Conservation (phyloP, 2,329 filamentous ascomycete species). For the Ascochyta pisi region DNA sequence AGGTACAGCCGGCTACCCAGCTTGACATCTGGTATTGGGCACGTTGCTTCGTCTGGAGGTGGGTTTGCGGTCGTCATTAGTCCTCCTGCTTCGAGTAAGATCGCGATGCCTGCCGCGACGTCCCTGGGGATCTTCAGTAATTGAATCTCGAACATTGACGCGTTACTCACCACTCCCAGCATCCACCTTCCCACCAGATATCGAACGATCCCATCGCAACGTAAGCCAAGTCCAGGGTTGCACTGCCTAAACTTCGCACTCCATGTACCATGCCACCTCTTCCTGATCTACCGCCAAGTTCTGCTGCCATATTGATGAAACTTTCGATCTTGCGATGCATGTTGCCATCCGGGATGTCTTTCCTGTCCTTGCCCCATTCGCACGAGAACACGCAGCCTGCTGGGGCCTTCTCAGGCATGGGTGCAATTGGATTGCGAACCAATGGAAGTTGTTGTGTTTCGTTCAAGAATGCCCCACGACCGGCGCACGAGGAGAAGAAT, state of each 20-base stretch:
- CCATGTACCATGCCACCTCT: conserved; percentile 83
- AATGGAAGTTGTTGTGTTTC: conserved; percentile 69
- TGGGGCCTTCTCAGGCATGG: conserved; percentile 69
- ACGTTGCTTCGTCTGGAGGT: conserved; percentile 63
- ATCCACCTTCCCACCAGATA: conserved; percentile 84
- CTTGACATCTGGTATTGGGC: conserved; percentile 64
- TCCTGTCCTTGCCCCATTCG: conserved; percentile 81
- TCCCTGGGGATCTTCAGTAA: conserved; percentile 59
- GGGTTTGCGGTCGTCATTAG: conserved; percentile 77
- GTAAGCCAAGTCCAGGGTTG: conserved; percentile 77
- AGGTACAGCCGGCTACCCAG: conserved; percentile 75
- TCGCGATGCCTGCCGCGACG: conserved; percentile 76
- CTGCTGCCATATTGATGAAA: conserved; percentile 76
- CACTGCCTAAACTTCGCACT: conserved; percentile 73
- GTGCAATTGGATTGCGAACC: conserved; percentile 66
- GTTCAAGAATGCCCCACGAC: conserved; percentile 73
- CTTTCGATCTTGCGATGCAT: conserved; percentile 75
- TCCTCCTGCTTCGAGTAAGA: conserved; percentile 76
- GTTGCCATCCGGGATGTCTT: conserved; percentile 71
- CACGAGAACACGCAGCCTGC: conserved; percentile 75
- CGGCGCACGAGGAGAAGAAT: conserved; percentile 71
- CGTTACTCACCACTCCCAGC: conserved; percentile 74
- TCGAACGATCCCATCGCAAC: conserved; percentile 77
- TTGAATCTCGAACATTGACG: background rate
- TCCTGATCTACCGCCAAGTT: conserved; percentile 66